Conservation (phyloP, 345 rosid species). For the Salix caprea region DNA sequence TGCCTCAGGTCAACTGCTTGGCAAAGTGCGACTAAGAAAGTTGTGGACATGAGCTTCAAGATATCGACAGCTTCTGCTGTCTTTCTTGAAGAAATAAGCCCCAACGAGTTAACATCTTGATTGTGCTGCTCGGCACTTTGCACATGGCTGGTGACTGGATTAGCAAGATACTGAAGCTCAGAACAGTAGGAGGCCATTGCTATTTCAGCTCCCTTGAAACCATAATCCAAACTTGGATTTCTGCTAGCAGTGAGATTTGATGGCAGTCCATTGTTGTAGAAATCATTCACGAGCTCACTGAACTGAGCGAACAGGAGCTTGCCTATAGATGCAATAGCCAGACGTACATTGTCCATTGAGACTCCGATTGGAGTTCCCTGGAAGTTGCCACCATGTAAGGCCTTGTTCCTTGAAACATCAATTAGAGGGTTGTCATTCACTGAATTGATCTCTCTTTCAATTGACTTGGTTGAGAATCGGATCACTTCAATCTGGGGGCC, state of each 20-base stretch:
- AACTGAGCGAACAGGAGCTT: constrained; percentile 23
- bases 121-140: constrained; percentile 26
- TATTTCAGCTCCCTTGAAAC: constrained; percentile 26
- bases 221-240: constrained; percentile 24
- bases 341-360: constrained; percentile 21
- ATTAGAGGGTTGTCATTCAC: constrained; percentile 24
- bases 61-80: constrained; percentile 21
- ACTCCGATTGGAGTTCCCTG: constrained; percentile 27
- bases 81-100: constrained; percentile 23
- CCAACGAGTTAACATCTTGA: constrained; percentile 24
- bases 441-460: constrained; percentile 26
- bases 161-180: constrained; percentile 25
- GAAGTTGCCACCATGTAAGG: constrained; percentile 21
- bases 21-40: constrained; percentile 25
- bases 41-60: constrained; percentile 26
- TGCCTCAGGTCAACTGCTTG: constrained; percentile 28
- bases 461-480: constrained; percentile 21
- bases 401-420: constrained; percentile 25
- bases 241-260: constrained; percentile 21
- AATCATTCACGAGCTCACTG: constrained; percentile 24
- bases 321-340: constrained; percentile 20
- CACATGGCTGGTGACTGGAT: constrained; percentile 25
- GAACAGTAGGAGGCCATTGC: constrained; percentile 28
- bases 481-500: constrained; percentile 26
- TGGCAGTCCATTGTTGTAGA: constrained; percentile 26